Conservation (phyloP, 2,329 filamentous ascomycete genomes). For the Cladophialophora immunda region DNA sequence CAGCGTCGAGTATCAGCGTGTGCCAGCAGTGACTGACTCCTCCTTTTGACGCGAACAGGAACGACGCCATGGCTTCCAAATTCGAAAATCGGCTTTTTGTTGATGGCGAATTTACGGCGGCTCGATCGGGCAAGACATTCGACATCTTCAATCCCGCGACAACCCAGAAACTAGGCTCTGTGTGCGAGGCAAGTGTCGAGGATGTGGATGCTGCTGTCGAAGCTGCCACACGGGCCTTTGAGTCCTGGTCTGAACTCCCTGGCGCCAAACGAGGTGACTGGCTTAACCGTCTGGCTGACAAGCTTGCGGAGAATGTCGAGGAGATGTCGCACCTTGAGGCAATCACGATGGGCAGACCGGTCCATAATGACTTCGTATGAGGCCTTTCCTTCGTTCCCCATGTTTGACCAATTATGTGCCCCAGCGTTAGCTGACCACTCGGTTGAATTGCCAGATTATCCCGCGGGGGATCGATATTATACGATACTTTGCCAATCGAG, state of each 20-base stretch:
- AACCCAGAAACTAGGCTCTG: too few relatives aligned
- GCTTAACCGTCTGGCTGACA: slow-evolving; percentile 41
- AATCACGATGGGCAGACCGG: slow-evolving; percentile 44
- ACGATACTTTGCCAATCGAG: slow-evolving; percentile 84
- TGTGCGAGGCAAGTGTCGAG: slow-evolving; percentile 43
- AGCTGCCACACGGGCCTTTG: slow-evolving; percentile 43
- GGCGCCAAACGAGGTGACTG: slow-evolving; percentile 39
- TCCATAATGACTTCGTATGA: too few relatives aligned
- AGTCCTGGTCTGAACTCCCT: slow-evolving; percentile 40
- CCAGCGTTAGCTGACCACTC: too few relatives aligned
- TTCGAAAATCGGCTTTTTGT: too few relatives aligned
- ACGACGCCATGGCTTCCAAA: too few relatives aligned
- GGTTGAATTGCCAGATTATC: too few relatives aligned
- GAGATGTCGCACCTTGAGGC: slow-evolving; percentile 43
- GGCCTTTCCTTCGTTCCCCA: too few relatives aligned
- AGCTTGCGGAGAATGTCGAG: slow-evolving; percentile 41
- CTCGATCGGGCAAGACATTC: slow-evolving; percentile 43
- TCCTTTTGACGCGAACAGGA: too few relatives aligned
- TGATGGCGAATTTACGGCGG: slow-evolving; percentile 46
- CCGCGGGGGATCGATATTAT: too few relatives aligned
- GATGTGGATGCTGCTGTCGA: slow-evolving; percentile 46
- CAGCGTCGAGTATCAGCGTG: too few relatives aligned
- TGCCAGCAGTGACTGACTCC: too few relatives aligned
- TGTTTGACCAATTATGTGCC: slow-evolving; percentile 15
- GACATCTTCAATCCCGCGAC: slow-evolving; percentile 45